Base-by-base conservation (phyloP, 2,329 filamentous ascomycete genomes). In the Beauveria sp. region DNA sequence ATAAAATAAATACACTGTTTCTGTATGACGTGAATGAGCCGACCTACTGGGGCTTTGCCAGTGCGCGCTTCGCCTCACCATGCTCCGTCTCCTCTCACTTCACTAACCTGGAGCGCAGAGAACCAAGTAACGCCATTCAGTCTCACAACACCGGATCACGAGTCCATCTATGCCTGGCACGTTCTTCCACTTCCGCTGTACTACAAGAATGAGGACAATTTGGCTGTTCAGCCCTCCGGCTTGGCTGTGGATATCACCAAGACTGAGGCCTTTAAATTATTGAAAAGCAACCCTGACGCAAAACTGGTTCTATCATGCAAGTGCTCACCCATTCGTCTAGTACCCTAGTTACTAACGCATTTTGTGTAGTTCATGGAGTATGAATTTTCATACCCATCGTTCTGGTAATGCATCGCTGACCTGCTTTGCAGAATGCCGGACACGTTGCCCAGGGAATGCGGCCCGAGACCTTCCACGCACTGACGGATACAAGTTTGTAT, bases 121-220 rank as follows among this genome's bases (percentile, higher is more conserved):
- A 91, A 92, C 67, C 93, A 97, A 75, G 89, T 96, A 3, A 92
- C 91, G 6, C 90, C 93, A 0, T 97, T 97, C 72, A 85, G 84
- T 53, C 75, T 97, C 43, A 76, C 75, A 4, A 94, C 91, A 0
- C 78, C 84, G 1, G 92, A 97, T 71, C 84, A 86, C 44, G 87
- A 92, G 72, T 84, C 79, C 2, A 76, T 97, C 20, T 96, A 94
- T 70, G 90, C 89, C 28, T 97, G 93, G 93, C 93, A 97, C 70
- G 82, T 97, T 59, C 77, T 97, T 54, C 93, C 93, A 0, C 75
- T 96, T 7, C 85, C 88, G 56, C 77, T 91, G 0, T 96, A 96
- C 71, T 78, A 85, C 7, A 80, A 88, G 65, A 82, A 96, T 67
- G 89, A 96, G 68, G 75, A 79, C 24, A 76, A 77, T 16, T 76